These are phyloP conservation scores for Zygosaccharomyces kombuchaensis DNA, from an alignment of 805 yeast genomes.

Conservation along the genomic window DNA sequence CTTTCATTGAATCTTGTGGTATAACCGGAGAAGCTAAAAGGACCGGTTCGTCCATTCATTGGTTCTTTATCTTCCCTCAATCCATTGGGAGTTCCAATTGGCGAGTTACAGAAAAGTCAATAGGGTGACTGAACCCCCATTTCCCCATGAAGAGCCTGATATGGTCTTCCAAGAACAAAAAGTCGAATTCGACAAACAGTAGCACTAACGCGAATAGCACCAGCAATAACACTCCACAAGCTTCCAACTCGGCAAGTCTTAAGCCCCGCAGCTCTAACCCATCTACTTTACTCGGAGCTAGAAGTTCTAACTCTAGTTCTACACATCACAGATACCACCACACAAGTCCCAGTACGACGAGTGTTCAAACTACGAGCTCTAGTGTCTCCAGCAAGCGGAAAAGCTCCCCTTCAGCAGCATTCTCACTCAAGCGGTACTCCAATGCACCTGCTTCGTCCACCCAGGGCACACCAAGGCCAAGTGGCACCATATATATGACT, in stretches of 20 bases:
- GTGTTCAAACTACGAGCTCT: slow-evolving; percentile 1
- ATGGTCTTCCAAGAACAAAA: slow-evolving; percentile 25
- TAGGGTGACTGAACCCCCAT: not conserved
- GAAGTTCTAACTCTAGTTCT: slow-evolving; percentile 1
- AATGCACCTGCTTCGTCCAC: slow-evolving; percentile 5
- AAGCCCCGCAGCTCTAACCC: slow-evolving; percentile 2
- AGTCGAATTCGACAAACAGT: slow-evolving; percentile 10
- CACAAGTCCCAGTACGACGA: slow-evolving; percentile 5
- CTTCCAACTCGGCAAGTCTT: not conserved
- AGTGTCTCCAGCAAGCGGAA: slow-evolving; percentile 8
- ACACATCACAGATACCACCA: slow-evolving; percentile 1
- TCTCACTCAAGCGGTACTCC: slow-evolving; percentile 10
- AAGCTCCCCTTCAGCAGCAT: slow-evolving; percentile 12
- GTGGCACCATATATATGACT: slow-evolving; percentile 1
- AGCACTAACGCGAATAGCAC: not conserved
- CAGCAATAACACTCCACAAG: not conserved
- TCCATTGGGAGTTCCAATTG: not conserved
- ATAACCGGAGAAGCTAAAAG: not conserved
- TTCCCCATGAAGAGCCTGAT: slow-evolving; percentile 22
- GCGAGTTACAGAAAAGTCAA: not conserved
- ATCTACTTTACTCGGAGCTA: not conserved
- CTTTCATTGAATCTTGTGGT: not conserved
- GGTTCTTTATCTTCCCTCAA: not conserved
- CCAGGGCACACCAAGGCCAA: not conserved
- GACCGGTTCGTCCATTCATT: not conserved